phyloP scores from a whole-genome alignment of 1,139 yeast species.

The Pichia terricola region DNA sequence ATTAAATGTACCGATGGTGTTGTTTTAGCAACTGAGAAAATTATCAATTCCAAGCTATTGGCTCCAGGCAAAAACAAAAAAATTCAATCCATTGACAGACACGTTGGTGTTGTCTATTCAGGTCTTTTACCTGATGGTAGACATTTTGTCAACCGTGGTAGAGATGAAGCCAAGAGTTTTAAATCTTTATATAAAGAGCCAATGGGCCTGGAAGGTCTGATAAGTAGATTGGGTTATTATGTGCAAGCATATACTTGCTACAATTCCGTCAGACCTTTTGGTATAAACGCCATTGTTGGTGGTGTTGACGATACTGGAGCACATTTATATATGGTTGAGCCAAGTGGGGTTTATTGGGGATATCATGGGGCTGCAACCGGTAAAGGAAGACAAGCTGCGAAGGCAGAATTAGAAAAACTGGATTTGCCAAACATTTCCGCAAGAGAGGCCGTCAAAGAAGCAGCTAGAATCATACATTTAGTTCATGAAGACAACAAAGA shows the following conservation, averaged over 20 bases:
- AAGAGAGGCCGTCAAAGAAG: slow-evolving; percentile 80
- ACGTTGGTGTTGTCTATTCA: slow-evolving; percentile 88
- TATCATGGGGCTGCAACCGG: slow-evolving; percentile 97
- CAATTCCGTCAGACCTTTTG: slow-evolving; percentile 96
- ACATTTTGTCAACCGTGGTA: slow-evolving; percentile 81
- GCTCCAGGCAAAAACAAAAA: slow-evolving; percentile 85
- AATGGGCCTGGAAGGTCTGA: slow-evolving; percentile 71
- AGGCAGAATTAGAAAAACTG: slow-evolving; percentile 88
- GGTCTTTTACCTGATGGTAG: slow-evolving; percentile 97
- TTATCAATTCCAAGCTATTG: slow-evolving; percentile 74
- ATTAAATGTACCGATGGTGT: slow-evolving; percentile 88
- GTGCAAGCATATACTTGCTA: slow-evolving; percentile 95
- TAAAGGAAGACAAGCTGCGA: slow-evolving; percentile 94
- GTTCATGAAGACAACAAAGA: slow-evolving; percentile 98
- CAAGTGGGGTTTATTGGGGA: slow-evolving; percentile 97
- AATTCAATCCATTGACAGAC: slow-evolving; percentile 87
- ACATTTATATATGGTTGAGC: slow-evolving; percentile 93
- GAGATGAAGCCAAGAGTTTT: slow-evolving; percentile 84
- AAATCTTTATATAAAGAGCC: slow-evolving; percentile 69
- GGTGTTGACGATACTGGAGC: slow-evolving; percentile 87
- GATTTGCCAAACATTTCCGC: slow-evolving; percentile 62
- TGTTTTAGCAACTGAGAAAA: slow-evolving; percentile 92
- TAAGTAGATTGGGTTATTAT: slow-evolving; percentile 82
- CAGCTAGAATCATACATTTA: slow-evolving; percentile 83
- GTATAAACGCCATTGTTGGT: slow-evolving; percentile 84